A percentile compares a stretch with the other conserved stretches of the same genome.
phyloP scores from a whole-genome alignment of 352 stramenopile genomes.

The Globisporangium spiculum region DNA sequence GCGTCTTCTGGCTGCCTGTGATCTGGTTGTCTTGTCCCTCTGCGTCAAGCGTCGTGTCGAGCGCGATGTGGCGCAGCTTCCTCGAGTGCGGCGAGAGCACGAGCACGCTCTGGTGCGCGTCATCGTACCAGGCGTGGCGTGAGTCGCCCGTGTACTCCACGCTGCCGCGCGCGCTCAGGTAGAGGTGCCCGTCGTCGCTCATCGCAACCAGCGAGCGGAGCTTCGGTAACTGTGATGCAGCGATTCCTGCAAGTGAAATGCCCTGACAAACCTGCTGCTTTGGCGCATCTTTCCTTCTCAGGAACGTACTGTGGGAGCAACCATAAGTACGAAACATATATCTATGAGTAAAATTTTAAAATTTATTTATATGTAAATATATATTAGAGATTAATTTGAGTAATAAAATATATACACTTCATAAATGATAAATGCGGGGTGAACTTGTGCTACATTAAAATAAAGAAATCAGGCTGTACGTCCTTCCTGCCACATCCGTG shows the following conservation, averaged over 20 bases:
- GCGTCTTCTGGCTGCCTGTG: neutral
- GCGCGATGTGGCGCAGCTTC: slow-evolving; percentile 39
- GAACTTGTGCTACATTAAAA: neutral
- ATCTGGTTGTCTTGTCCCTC: neutral
- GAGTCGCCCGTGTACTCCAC: slow-evolving; percentile 37
- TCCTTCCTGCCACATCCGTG: neutral
- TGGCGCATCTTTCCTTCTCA: neutral
- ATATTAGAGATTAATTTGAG: no score
- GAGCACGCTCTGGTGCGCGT: slow-evolving; percentile 50
- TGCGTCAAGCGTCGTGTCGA: slow-evolving; percentile 29
- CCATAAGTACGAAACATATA: neutral
- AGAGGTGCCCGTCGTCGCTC: slow-evolving; percentile 57
- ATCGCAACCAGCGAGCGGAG: neutral
- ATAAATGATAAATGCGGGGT: neutral
- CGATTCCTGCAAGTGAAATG: neutral
- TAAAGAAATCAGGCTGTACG: neutral
- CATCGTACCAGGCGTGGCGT: slow-evolving; percentile 50
- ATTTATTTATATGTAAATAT: neutral
- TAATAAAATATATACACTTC: neutral
- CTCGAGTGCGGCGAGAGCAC: slow-evolving; percentile 32
- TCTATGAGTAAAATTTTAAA: neutral
- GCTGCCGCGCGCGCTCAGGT: slow-evolving; percentile 42
- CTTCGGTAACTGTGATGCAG: neutral
- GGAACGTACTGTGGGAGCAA: neutral
- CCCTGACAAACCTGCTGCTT: neutral